Evolutionary conservation across 169 alveolate genomes (phyloP), one percentile per base, ranked within the genome.

Genomic region (Amoebophrya sp.): DNA sequence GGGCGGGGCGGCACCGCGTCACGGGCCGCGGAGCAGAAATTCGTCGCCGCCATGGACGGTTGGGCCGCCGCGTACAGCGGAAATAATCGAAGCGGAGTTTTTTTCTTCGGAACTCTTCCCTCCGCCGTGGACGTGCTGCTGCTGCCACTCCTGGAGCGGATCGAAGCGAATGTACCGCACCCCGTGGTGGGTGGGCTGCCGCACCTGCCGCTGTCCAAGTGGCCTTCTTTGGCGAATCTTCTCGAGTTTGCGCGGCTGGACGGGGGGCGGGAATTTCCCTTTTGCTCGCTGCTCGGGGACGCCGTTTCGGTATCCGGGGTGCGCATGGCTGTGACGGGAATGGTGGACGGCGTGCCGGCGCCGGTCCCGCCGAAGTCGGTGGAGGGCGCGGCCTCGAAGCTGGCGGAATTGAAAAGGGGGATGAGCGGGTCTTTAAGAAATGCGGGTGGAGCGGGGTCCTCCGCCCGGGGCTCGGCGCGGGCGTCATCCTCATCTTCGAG

Each of bases 91-190:
- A 25, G 88, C 38, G 32, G 32, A n/a, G n/a, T n/a, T 2, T 66
- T 66, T 25, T 25, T 66, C 88, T 66, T 66, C 88, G 88, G 88
- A 0, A 25, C 18, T 0, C 88, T 18, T 25, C 88, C 88, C 88
- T 66, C 32, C 35, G 88, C 35, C 88, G 88, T 66, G n/a, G 88
- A 66, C 35, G 88, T 66, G 39, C 35, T 66, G 88, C 35, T 66
- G 88, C 88, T 66, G n/a, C 88, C 88, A 2, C 88, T 66, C 10
- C 88, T 66, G 88, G 88, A 66, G 35, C 88, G 88, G 32, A 7
- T 2, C 88, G 88, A 66, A 25, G 88, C 88, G 38, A 66, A 66
- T n/a, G 88, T 66, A 25, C 38, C 33, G 35, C 88, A 66, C 35
- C 88, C 88, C n/a, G 88, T 66, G 35, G 33, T 66, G 7, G 88